Conservation (phyloP, 441 rosid species). For the Populus hybrid region DNA sequence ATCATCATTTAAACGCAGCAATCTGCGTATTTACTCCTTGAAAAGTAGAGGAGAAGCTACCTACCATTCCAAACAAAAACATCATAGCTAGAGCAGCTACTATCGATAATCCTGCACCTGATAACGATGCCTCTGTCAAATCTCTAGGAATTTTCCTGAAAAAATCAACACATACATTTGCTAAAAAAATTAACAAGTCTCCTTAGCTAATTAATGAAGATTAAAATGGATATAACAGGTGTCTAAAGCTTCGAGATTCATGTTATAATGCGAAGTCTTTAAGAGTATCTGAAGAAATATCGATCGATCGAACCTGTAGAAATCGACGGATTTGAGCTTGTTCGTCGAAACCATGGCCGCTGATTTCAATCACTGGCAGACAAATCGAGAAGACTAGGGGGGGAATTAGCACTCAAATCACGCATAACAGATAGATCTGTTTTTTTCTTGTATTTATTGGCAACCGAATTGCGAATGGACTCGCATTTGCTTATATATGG, state of each 20-base stretch:
- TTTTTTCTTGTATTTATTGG: background rate
- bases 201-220: background rate
- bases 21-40: background rate
- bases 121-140: conserved; percentile 95
- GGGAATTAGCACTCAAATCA: background rate
- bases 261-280: background rate
- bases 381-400: background rate
- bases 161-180: background rate
- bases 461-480: too few species aligned
- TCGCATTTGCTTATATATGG: too few species aligned
- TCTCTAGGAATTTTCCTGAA: conserved; percentile 99
- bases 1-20: background rate
- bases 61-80: conserved; percentile 98
- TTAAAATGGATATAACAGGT: background rate
- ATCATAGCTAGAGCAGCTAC: conserved; percentile 82
- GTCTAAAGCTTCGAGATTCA: background rate
- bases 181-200: background rate
- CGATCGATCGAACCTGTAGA: conserved; percentile 73
- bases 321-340: conserved; percentile 91
- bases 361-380: background rate
- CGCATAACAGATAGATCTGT: background rate
- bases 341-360: conserved; percentile 70
- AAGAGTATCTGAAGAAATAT: background rate
- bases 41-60: background rate
- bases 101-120: conserved; percentile 95